These are phyloP conservation scores for Coemansia sp. DNA, from an alignment of 192 early-diverging fungal genomes.

Conservation along the genomic window DNA sequence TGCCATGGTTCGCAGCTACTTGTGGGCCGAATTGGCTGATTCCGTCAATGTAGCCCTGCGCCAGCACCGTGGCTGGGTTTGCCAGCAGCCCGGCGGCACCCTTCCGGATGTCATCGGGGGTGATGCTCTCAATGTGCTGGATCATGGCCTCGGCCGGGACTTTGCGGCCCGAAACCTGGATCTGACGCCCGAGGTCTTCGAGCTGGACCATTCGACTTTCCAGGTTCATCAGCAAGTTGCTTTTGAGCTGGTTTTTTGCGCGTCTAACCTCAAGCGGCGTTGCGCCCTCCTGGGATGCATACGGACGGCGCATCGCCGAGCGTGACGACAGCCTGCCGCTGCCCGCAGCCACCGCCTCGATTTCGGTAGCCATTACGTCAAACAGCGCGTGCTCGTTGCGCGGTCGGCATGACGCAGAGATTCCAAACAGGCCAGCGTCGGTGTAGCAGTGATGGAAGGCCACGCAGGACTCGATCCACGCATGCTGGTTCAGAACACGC, in stretches of 20 bases:
- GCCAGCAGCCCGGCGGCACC: slow-evolving; percentile 65
- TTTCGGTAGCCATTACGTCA: slow-evolving; percentile 79
- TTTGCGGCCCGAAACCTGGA: slow-evolving; percentile 66
- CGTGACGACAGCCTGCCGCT: slow-evolving; percentile 9
- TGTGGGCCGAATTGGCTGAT: slow-evolving; percentile 30
- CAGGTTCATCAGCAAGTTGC: slow-evolving; percentile 87
- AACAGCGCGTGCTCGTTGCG: slow-evolving; percentile 68
- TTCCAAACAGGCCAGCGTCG: slow-evolving; percentile 90
- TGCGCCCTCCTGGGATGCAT: slow-evolving; percentile 34
- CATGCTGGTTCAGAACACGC: slow-evolving; percentile 87
- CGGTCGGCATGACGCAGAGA: slow-evolving; percentile 79
- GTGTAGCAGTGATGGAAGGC: slow-evolving; percentile 88
- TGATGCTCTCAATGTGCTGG: slow-evolving; percentile 72
- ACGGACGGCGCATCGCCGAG: slow-evolving; percentile 27
- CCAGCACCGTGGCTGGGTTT: slow-evolving; percentile 63
- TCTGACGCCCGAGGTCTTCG: slow-evolving; percentile 91
- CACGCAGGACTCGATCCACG: slow-evolving; percentile 94
- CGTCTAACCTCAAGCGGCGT: slow-evolving; percentile 64
- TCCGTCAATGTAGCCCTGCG: slow-evolving; percentile 56
- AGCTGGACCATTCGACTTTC: slow-evolving; percentile 90
- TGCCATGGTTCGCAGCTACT: slow-evolving; percentile 31
- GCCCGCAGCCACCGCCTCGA: slow-evolving; percentile 62
- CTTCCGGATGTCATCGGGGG: slow-evolving; percentile 67
- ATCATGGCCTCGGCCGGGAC: slow-evolving; percentile 75
- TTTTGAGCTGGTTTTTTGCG: slow-evolving; percentile 96